Percentiles rank a stretch among this genome's conserved stretches.
Evolutionary conservation across 2,329 filamentous ascomycete genomes (phyloP).

Genomic region (Neonectria magnoliae): DNA sequence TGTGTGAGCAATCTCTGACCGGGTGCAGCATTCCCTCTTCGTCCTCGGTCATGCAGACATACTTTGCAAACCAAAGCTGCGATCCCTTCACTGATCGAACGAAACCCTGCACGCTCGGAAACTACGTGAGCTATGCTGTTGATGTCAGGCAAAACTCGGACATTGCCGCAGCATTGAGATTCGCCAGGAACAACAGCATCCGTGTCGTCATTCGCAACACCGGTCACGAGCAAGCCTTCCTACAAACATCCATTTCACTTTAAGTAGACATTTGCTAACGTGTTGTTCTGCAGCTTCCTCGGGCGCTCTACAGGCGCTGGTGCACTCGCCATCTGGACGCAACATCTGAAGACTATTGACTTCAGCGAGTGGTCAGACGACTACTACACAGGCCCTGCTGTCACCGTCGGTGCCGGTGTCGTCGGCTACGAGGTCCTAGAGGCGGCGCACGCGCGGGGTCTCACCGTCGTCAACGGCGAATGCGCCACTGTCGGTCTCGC

Average conservation of each 20-base stretch:
- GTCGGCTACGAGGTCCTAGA: conserved; percentile 57
- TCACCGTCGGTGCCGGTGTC: conserved; percentile 66
- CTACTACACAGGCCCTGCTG: conserved; percentile 60
- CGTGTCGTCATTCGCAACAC: conserved; percentile 50
- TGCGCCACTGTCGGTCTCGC: conserved; percentile 65
- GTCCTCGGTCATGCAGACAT: conserved; percentile 54
- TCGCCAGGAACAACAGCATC: conserved; percentile 51
- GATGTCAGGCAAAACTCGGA: conserved; percentile 45
- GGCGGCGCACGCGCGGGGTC: conserved; percentile 54
- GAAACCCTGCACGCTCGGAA: conserved; percentile 56
- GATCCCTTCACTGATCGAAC: conserved; percentile 46
- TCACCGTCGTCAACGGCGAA: conserved; percentile 64
- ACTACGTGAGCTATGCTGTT: conserved; percentile 53
- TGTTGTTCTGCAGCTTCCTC: conserved; percentile 27
- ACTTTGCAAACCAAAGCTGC: conserved; percentile 51
- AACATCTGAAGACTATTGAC: conserved; percentile 52
- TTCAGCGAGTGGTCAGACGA: conserved; percentile 54
- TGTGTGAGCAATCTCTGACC: conserved; percentile 4
- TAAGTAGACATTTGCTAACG: not conserved
- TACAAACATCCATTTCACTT: not conserved
- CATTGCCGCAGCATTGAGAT: conserved; percentile 47
- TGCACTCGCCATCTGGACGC: conserved; percentile 52
- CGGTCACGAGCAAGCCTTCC: conserved; percentile 40
- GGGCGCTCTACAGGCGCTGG: conserved; percentile 53
- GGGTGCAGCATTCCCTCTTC: conserved; percentile 46